Conservation (phyloP, 805 yeast species). For the Torulaspora quercuum region DNA sequence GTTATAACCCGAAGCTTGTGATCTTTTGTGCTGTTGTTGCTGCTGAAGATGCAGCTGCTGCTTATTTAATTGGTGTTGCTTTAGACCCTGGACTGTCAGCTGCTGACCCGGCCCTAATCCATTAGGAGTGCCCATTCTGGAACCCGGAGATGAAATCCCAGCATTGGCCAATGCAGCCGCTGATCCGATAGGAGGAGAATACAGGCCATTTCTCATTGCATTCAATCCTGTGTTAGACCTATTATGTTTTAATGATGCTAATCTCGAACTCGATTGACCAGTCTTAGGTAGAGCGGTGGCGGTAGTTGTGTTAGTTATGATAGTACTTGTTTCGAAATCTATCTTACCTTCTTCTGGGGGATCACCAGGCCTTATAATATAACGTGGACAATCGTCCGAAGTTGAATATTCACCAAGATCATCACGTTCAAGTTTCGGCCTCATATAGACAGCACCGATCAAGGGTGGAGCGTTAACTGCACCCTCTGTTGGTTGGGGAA, state of each 20-base stretch:
- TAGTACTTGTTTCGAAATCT: conserved; percentile 34
- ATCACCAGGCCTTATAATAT: conserved; percentile 44
- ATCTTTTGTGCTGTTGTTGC: conserved; percentile 18
- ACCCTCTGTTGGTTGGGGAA: conserved; percentile 80
- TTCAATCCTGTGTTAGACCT: conserved; percentile 17
- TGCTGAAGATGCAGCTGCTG: conserved; percentile 26
- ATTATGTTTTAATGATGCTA: conserved; percentile 20
- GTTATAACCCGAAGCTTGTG: conserved; percentile 25
- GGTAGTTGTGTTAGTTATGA: conserved; percentile 23
- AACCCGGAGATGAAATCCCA: conserved; percentile 7
- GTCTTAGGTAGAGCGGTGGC: conserved; percentile 26
- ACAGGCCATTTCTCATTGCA: conserved; percentile 23
- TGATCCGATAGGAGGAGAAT: conserved; percentile 19
- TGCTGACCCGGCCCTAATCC: conserved; percentile 15
- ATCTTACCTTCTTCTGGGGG: conserved; percentile 37
- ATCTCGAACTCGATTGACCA: conserved; percentile 20
- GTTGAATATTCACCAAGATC: conserved; percentile 74
- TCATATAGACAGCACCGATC: conserved; percentile 82
- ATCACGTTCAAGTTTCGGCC: conserved; percentile 72
- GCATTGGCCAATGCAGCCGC: conserved; percentile 14
- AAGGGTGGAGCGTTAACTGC: conserved; percentile 90
- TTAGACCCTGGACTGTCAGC: conserved; percentile 26
- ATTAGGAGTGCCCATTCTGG: conserved; percentile 14
- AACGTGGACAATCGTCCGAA: conserved; percentile 45
- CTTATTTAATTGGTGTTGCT: conserved; percentile 26